Percentiles rank a stretch among this genome's conserved stretches.
Conservation (phyloP, 768 basidiomycete species). For the Imleria badia region DNA sequence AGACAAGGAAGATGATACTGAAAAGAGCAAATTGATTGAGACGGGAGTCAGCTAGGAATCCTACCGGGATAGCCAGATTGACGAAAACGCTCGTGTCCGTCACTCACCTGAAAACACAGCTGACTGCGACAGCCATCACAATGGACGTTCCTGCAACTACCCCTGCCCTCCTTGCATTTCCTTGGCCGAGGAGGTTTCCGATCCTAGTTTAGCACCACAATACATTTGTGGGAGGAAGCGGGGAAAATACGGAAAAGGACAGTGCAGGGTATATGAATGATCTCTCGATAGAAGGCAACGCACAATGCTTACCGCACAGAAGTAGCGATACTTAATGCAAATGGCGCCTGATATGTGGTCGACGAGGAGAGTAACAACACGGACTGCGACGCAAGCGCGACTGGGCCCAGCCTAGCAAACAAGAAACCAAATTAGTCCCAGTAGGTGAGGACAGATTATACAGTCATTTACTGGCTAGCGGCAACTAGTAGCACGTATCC, state of each 20-base stretch:
- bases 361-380: conserved; percentile 77
- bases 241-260: not conserved
- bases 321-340: conserved; percentile 75
- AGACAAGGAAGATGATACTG: conserved; percentile 55
- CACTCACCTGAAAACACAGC: conserved; percentile 61
- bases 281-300: not conserved
- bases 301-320: conserved; percentile 69
- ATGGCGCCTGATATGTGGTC: conserved; percentile 81
- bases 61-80: not conserved
- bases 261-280: not conserved
- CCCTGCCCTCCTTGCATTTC: conserved; percentile 69
- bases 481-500: conserved; percentile 38
- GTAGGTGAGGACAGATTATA: not conserved
- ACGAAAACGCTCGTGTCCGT: not conserved
- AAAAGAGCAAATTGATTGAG: not conserved
- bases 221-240: not conserved
- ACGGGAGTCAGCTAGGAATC: not conserved
- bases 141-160: conserved; percentile 66
- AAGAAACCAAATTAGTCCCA: conserved; percentile 4
- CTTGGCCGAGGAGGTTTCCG: conserved; percentile 86
- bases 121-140: conserved; percentile 62
- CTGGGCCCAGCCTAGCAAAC: conserved; percentile 65
- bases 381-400: conserved; percentile 83
- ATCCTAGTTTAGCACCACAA: conserved; percentile 45
- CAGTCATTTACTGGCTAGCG: conserved; percentile 45